These are phyloP conservation scores for Zarea fungicola DNA, from an alignment of 2,329 filamentous ascomycete genomes.

Conservation along the genomic window DNA sequence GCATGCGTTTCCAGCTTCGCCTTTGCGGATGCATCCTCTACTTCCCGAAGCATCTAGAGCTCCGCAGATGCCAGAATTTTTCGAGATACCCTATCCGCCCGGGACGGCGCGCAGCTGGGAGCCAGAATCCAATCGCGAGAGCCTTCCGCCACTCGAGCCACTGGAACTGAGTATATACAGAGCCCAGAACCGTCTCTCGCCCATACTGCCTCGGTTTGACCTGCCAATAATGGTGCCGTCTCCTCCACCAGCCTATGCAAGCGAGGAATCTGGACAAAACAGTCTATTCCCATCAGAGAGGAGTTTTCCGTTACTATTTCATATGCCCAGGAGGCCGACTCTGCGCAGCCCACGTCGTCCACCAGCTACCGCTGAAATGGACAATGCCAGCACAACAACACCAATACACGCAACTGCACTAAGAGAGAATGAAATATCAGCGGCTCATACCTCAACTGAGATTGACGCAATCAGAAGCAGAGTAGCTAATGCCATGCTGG, in stretches of 20 bases:
- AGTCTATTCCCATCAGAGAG: slow-evolving; percentile 5
- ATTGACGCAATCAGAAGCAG: slow-evolving; percentile 49
- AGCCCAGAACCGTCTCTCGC: slow-evolving; percentile 41
- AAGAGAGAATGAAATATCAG: slow-evolving; percentile 34
- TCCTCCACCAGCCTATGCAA: slow-evolving; percentile 30
- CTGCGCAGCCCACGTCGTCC: neutral
- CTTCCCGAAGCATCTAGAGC: slow-evolving; percentile 27
- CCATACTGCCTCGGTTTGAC: slow-evolving; percentile 49
- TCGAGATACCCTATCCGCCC: neutral
- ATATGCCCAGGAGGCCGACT: slow-evolving; percentile 44
- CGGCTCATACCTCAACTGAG: slow-evolving; percentile 41
- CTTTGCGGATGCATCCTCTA: slow-evolving; percentile 19
- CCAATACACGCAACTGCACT: slow-evolving; percentile 21
- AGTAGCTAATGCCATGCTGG: slow-evolving; percentile 52
- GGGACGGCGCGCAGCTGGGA: neutral
- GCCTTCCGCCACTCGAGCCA: slow-evolving; percentile 25
- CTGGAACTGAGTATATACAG: slow-evolving; percentile 53
- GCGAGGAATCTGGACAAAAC: slow-evolving; percentile 30
- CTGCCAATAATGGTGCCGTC: slow-evolving; percentile 33
- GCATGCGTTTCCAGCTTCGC: slow-evolving; percentile 1
- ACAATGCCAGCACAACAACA: neutral
- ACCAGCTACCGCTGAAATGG: neutral
- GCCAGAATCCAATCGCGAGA: slow-evolving; percentile 15
- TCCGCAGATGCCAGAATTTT: slow-evolving; percentile 13
- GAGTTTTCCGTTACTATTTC: slow-evolving; percentile 33